phyloP scores from a whole-genome alignment of 768 basidiomycete species.

The Russula vinacea region DNA sequence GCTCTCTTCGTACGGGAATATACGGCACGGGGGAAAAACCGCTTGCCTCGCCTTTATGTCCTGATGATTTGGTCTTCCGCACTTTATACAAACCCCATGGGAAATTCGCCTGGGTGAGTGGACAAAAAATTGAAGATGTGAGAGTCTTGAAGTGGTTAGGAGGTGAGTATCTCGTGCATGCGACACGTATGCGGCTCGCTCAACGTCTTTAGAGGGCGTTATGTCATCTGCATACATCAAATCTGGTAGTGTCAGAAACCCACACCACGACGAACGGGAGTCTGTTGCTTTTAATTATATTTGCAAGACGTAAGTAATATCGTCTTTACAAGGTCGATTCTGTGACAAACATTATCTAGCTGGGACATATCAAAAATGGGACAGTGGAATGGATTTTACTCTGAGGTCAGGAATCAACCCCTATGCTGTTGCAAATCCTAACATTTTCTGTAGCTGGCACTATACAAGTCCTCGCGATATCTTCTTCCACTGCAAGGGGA shows the following conservation, averaged over 20 bases:
- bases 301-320: slow-evolving; percentile 22
- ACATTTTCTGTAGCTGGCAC: slow-evolving; percentile 43
- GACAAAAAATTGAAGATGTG: slow-evolving; percentile 18
- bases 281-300: slow-evolving; percentile 16
- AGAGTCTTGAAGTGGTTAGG: slow-evolving; percentile 22
- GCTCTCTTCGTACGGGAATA: neutral
- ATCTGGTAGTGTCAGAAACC: slow-evolving; percentile 12
- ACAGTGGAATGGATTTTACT: slow-evolving; percentile 42
- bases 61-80: slow-evolving; percentile 21
- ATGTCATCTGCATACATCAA: slow-evolving; percentile 28
- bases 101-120: slow-evolving; percentile 25
- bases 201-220: slow-evolving; percentile 17
- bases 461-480: slow-evolving; percentile 48
- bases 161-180: slow-evolving; percentile 3
- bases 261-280: slow-evolving; percentile 5
- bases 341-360: slow-evolving; percentile 28
- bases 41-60: neutral
- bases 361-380: slow-evolving; percentile 37
- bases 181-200: neutral
- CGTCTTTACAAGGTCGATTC: neutral
- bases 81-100: slow-evolving; percentile 26
- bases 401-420: slow-evolving; percentile 36
- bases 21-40: neutral
- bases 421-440: slow-evolving; percentile 9
- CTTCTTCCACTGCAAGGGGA: slow-evolving; percentile 52